phyloP scores from a whole-genome alignment of 2,329 filamentous ascomycete genomes.

The Graphiopsis chlorocephala region DNA sequence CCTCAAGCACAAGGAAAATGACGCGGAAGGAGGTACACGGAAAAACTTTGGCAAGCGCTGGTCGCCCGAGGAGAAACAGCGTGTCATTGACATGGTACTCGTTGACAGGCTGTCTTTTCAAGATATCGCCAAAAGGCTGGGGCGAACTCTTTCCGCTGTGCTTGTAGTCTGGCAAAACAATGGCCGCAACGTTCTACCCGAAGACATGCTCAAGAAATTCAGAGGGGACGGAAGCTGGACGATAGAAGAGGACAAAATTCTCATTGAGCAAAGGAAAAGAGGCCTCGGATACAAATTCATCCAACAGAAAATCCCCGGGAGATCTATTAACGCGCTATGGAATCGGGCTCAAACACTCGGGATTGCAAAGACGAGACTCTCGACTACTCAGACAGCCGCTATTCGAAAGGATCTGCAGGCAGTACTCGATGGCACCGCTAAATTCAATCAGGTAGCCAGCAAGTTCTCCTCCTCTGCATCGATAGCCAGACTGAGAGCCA shows the following conservation, averaged over 20 bases:
- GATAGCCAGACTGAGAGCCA: not conserved
- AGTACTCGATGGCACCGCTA: not conserved
- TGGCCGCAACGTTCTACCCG: not conserved
- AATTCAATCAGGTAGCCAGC: not conserved
- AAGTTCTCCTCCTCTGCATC: not conserved
- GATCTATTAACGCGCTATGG: not conserved
- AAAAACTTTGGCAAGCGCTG: not conserved
- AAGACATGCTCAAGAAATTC: not conserved
- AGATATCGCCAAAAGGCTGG: not conserved
- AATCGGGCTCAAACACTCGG: not conserved
- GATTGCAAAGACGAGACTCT: not conserved
- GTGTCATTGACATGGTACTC: not conserved
- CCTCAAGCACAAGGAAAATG: not conserved
- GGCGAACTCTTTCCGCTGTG: not conserved
- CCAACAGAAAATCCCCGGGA: not conserved
- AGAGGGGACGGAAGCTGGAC: not conserved
- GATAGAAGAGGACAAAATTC: not conserved
- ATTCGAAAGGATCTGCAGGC: not conserved
- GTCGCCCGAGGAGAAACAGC: not conserved
- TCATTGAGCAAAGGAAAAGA: not conserved
- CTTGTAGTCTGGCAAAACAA: not conserved
- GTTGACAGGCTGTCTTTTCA: not conserved
- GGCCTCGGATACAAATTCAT: not conserved
- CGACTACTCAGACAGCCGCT: not conserved
- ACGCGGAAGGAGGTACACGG: not conserved